phyloP scores from a whole-genome alignment of 176 grass and related monocot genomes.

The Phragmites australis region DNA sequence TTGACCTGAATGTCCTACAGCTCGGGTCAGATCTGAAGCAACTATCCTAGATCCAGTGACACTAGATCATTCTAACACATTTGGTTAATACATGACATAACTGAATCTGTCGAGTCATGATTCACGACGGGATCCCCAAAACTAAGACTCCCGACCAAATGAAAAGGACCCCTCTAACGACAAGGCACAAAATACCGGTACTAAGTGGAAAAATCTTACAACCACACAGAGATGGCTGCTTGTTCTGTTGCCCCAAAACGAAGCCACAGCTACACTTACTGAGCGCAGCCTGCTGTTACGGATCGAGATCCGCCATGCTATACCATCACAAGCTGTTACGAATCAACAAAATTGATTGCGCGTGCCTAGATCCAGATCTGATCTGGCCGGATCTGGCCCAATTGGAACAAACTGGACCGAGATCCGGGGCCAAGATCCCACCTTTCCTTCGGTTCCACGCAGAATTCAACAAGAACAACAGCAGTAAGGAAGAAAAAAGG shows the following conservation, averaged over 20 bases:
- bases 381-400: slow-evolving; percentile 46
- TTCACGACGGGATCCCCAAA: slow-evolving; percentile 23
- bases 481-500: background rate
- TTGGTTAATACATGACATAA: slow-evolving; percentile 7
- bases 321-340: background rate
- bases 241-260: background rate
- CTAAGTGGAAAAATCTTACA: background rate
- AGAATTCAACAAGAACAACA: background rate
- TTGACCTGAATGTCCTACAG: background rate
- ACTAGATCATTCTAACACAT: background rate
- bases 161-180: slow-evolving; percentile 39
- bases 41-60: slow-evolving; percentile 15
- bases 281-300: background rate
- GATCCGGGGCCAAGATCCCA: slow-evolving; percentile 19
- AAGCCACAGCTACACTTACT: background rate
- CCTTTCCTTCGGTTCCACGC: slow-evolving; percentile 9
- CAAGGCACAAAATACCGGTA: background rate
- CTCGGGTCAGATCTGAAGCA: slow-evolving; percentile 21
- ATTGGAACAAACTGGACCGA: slow-evolving; percentile 4
- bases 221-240: background rate
- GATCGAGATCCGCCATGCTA: slow-evolving; percentile 28
- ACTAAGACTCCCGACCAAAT: slow-evolving; percentile 9
- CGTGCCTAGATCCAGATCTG: slow-evolving; percentile 52
- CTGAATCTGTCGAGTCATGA: slow-evolving; percentile 3
- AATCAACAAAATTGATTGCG: slow-evolving; percentile 6